Conservation (phyloP, 176 grass and related monocot species). For the Puya raimondii region DNA sequence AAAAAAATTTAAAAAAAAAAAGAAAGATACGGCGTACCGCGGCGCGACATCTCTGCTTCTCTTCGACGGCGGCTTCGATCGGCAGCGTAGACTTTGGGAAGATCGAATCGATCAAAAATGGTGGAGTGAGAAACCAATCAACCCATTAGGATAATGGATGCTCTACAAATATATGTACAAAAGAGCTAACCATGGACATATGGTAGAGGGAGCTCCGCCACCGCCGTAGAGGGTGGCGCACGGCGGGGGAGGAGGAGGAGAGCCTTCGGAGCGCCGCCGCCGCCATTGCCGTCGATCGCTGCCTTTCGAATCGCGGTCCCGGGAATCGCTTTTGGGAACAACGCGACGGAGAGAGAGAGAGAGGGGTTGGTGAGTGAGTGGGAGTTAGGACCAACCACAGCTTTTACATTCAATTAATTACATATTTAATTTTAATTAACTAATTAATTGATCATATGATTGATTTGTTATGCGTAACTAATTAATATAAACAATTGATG, state of each 20-base stretch:
- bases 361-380: too few relatives aligned
- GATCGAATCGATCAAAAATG: too few relatives aligned
- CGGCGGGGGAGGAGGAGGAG: conserved; percentile 31
- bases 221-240: conserved; percentile 29
- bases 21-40: conserved; percentile 22
- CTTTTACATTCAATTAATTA: too few relatives aligned
- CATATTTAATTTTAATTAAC: too few relatives aligned
- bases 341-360: too few relatives aligned
- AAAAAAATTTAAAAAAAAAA: background rate
- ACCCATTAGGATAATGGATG: too few relatives aligned
- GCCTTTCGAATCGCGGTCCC: background rate
- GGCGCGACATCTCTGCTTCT: conserved; percentile 11
- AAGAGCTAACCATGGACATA: conserved; percentile 30
- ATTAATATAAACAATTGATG: too few relatives aligned
- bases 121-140: too few relatives aligned
- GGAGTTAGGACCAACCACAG: too few relatives aligned
- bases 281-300: conserved; percentile 64
- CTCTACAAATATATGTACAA: background rate
- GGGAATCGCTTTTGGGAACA: too few relatives aligned
- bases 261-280: conserved; percentile 53
- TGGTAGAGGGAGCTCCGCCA: conserved; percentile 42
- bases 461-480: too few relatives aligned
- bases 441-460: too few relatives aligned
- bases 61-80: conserved; percentile 13
- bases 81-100: conserved; percentile 19